phyloP scores from a whole-genome alignment of 1,139 yeast genomes.

The Yamadazyma sp. region DNA sequence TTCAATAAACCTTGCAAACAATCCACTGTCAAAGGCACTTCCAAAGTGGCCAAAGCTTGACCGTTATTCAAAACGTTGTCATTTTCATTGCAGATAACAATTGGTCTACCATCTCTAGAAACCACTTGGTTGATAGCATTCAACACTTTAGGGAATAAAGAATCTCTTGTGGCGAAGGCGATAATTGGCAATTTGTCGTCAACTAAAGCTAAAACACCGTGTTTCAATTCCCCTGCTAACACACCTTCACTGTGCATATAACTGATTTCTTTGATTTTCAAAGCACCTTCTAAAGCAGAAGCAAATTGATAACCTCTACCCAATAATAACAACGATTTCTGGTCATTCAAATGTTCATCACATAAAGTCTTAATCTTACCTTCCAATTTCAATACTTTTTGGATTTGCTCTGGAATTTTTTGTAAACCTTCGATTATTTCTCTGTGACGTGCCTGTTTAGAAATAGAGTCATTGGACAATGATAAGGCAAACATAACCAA shows the following conservation, averaged over 20 bases:
- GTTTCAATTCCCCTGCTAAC: constrained; percentile 97
- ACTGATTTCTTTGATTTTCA: constrained; percentile 96
- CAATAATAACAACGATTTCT: constrained; percentile 82
- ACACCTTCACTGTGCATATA: constrained; percentile 99
- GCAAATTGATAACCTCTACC: constrained; percentile 99
- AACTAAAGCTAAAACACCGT: constrained; percentile 95
- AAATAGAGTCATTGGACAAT: constrained; percentile 85
- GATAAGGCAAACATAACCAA: constrained; percentile 95
- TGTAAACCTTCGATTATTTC: constrained; percentile 88
- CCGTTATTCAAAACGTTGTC: constrained; percentile 58
- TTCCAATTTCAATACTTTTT: constrained; percentile 72
- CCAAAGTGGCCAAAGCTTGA: constrained; percentile 67
- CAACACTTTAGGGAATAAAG: constrained; percentile 93
- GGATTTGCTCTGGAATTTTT: constrained; percentile 83
- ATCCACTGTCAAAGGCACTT: constrained; percentile 94
- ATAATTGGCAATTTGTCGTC: constrained; percentile 92
- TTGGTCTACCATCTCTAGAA: constrained; percentile 97
- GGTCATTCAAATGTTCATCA: constrained; percentile 66
- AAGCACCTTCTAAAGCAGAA: constrained; percentile 96
- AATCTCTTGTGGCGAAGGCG: constrained; percentile 96
- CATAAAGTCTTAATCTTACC: constrained; percentile 75
- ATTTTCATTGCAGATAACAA: constrained; percentile 88
- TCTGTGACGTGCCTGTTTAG: constrained; percentile 70
- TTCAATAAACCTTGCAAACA: constrained; percentile 96
- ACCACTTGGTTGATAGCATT: constrained; percentile 96